Percentiles rank a stretch among this genome's conserved stretches.
Conservation (phyloP, 306 rosid genomes). For the Pyrus bretschneideri region DNA sequence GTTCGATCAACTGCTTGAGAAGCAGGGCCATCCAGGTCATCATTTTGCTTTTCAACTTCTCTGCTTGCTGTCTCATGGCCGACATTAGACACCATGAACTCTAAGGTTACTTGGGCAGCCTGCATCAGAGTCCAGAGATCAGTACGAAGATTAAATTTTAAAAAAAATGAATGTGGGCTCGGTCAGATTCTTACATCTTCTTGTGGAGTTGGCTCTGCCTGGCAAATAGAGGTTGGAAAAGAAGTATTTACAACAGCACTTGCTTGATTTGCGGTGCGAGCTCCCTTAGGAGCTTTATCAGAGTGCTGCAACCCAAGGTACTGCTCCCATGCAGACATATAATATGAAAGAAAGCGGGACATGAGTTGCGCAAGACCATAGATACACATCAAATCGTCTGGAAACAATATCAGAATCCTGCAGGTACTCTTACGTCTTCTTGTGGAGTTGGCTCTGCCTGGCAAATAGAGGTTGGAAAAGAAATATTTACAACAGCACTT, state of each 20-base stretch:
- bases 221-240: too few species aligned
- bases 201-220: too few species aligned
- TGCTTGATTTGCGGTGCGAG: conserved; percentile 68
- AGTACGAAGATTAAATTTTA: too few species aligned
- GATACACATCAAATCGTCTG: conserved; percentile 70
- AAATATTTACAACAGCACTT: neutral
- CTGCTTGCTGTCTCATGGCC: neutral
- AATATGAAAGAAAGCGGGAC: too few species aligned
- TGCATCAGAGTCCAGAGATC: neutral
- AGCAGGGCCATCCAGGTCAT: neutral
- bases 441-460: too few species aligned
- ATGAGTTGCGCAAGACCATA: neutral
- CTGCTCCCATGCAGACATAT: conserved; percentile 67
- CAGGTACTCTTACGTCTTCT: conserved; percentile 41
- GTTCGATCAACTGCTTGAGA: neutral
- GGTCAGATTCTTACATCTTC: too few species aligned
- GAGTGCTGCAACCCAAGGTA: conserved; percentile 90
- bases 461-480: too few species aligned
- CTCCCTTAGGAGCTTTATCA: conserved; percentile 64
- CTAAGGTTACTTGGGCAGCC: neutral
- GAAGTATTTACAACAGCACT: neutral
- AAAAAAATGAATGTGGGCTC: too few species aligned
- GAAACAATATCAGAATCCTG: conserved; percentile 68
- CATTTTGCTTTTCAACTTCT: neutral
- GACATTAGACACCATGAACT: neutral